Conservation (phyloP, 768 basidiomycete genomes). For the Gymnopilus dilepis region DNA sequence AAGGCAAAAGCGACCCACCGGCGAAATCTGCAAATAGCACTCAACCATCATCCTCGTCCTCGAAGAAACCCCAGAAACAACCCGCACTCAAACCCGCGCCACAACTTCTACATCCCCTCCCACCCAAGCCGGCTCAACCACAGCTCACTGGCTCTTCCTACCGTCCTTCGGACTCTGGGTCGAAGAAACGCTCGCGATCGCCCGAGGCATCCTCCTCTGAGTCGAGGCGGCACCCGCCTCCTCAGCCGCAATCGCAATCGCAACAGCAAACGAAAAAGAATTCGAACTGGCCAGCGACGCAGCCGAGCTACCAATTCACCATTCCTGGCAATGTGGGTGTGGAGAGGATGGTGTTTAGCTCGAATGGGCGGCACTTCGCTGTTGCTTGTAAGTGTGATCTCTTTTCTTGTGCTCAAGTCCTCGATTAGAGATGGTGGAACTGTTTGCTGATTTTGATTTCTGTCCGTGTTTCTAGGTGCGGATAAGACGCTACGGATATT, state of each 20-base stretch:
- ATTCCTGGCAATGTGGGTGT: slow-evolving; percentile 55
- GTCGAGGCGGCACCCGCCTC: not conserved
- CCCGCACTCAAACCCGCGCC: not conserved
- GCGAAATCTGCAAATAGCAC: not conserved
- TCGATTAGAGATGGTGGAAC: not conserved
- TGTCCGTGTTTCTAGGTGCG: slow-evolving; percentile 41
- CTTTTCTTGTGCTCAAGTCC: not conserved
- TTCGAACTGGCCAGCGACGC: slow-evolving; percentile 55
- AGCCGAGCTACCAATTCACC: slow-evolving; percentile 38
- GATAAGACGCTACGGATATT: slow-evolving; percentile 71
- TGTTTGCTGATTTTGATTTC: slow-evolving; percentile 7
- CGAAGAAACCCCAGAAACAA: not conserved
- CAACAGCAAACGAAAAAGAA: too few species aligned
- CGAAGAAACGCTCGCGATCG: slow-evolving; percentile 44
- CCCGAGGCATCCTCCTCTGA: slow-evolving; percentile 27
- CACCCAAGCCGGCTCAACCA: slow-evolving; percentile 31
- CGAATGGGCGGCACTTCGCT: slow-evolving; percentile 61
- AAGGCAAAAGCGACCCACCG: not conserved
- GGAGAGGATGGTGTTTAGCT: slow-evolving; percentile 52
- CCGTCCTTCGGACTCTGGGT: slow-evolving; percentile 39
- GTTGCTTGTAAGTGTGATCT: slow-evolving; percentile 52
- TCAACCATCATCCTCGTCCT: not conserved
- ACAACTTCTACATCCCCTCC: slow-evolving; percentile 32
- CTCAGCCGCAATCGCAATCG: too few species aligned
- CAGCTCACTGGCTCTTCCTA: slow-evolving; percentile 13